Evolutionary conservation across 805 yeast species (phyloP).

Genomic region (Priceomyces carsonii): DNA sequence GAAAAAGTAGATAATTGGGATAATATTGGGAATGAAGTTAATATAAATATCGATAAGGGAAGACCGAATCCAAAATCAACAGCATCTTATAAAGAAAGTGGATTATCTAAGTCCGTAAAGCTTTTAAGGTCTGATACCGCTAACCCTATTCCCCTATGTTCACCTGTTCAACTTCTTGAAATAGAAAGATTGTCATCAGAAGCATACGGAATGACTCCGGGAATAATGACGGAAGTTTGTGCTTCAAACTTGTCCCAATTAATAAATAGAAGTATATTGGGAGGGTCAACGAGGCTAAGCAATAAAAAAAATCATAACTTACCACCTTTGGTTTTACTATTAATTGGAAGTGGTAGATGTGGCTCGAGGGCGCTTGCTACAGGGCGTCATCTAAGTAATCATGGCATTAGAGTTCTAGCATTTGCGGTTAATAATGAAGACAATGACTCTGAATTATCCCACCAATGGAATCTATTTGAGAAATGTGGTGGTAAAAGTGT

Average conservation of each 20-base stretch:
- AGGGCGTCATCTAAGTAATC: slow-evolving; percentile 76
- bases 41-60: slow-evolving; percentile 6
- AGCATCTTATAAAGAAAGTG: slow-evolving; percentile 16
- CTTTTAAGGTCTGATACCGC: slow-evolving; percentile 20
- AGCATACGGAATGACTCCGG: slow-evolving; percentile 48
- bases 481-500: slow-evolving; percentile 67
- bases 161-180: slow-evolving; percentile 78
- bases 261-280: slow-evolving; percentile 56
- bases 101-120: slow-evolving; percentile 14
- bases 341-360: slow-evolving; percentile 73
- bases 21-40: slow-evolving; percentile 26
- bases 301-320: slow-evolving; percentile 67
- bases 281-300: slow-evolving; percentile 66
- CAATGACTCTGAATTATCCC: slow-evolving; percentile 43
- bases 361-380: slow-evolving; percentile 77
- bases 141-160: slow-evolving; percentile 56
- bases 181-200: slow-evolving; percentile 63
- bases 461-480: slow-evolving; percentile 57
- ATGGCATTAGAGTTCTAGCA: slow-evolving; percentile 68
- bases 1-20: slow-evolving; percentile 56
- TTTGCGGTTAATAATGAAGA: slow-evolving; percentile 38
- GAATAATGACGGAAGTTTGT: slow-evolving; percentile 60
- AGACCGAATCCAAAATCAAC: slow-evolving; percentile 2
- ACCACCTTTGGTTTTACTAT: slow-evolving; percentile 71
- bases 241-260: slow-evolving; percentile 65